A percentile compares a stretch with the other conserved stretches of the same genome.
Evolutionary conservation across 805 yeast species (phyloP).

Genomic region (Zygoascus ofunaensis): DNA sequence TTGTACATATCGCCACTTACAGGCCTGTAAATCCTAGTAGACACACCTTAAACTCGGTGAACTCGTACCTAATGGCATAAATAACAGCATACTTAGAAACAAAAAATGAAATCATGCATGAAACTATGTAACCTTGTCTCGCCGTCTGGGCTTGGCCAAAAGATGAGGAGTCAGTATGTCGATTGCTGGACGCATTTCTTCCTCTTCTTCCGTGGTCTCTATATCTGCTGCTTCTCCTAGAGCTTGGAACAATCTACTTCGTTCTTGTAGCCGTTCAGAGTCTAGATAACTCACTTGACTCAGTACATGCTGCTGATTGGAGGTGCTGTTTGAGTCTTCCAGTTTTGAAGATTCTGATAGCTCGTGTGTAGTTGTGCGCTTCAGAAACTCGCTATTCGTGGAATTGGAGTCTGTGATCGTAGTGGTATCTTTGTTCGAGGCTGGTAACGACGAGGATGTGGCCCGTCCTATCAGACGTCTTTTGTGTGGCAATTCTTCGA

Average conservation of each 20-base stretch:
- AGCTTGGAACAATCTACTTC: conserved; percentile 15
- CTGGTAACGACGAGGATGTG: neutral
- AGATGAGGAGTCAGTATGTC: conserved; percentile 7
- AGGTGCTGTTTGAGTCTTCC: neutral
- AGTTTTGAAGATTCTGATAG: neutral
- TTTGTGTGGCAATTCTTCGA: neutral
- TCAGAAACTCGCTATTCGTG: neutral
- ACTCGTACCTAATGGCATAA: conserved; percentile 44
- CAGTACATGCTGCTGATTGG: neutral
- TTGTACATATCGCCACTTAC: conserved; percentile 40
- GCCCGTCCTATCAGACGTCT: conserved; percentile 8
- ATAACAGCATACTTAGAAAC: neutral
- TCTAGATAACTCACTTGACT: conserved; percentile 21
- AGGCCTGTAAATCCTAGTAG: conserved; percentile 66
- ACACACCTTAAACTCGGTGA: conserved; percentile 65
- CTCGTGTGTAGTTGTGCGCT: neutral
- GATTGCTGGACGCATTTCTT: conserved; percentile 16
- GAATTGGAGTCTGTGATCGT: neutral
- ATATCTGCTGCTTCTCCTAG: conserved; percentile 15
- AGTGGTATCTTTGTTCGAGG: neutral
- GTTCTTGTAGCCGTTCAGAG: conserved; percentile 15
- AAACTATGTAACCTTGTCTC: neutral
- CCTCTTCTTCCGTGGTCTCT: conserved; percentile 5
- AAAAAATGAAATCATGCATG: neutral
- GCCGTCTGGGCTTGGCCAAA: neutral